Evolutionary conservation across 805 yeast genomes (phyloP).

Genomic region (Pichia cephalocereana): DNA sequence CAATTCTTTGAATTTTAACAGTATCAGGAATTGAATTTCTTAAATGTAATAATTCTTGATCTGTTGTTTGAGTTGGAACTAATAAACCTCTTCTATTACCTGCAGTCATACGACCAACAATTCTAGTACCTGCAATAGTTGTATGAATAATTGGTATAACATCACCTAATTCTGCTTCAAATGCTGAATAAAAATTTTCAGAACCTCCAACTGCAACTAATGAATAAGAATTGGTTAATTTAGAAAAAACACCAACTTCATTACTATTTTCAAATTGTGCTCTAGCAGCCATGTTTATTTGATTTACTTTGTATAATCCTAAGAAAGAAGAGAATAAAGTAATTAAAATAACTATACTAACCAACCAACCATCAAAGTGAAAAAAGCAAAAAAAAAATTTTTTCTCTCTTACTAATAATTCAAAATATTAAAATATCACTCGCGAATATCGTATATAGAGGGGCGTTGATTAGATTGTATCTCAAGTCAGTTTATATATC

Average conservation of each 20-base stretch:
- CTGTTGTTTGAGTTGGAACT: constrained; percentile 97
- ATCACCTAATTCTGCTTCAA: constrained; percentile 96
- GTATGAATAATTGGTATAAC: constrained; percentile 94
- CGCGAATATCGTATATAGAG: too few relatives aligned
- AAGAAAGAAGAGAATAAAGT: background rate
- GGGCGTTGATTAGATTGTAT: constrained; percentile 9
- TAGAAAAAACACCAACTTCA: constrained; percentile 91
- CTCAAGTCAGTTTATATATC: too few relatives aligned
- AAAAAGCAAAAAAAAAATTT: too few relatives aligned
- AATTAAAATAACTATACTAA: too few relatives aligned
- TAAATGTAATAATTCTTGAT: constrained; percentile 95
- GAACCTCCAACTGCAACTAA: constrained; percentile 97
- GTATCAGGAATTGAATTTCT: constrained; percentile 93
- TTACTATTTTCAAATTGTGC: constrained; percentile 79
- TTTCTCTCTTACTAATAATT: too few relatives aligned
- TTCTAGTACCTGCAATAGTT: constrained; percentile 96
- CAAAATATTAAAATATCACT: too few relatives aligned
- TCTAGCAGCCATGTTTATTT: constrained; percentile 52
- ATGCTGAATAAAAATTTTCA: constrained; percentile 74
- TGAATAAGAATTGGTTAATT: constrained; percentile 92
- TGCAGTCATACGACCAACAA: constrained; percentile 96
- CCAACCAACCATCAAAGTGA: too few relatives aligned
- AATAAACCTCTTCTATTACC: constrained; percentile 96
- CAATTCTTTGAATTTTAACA: constrained; percentile 95
- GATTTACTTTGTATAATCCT: too few relatives aligned